These are phyloP conservation scores for Cystobasidiaceae sp. DNA, from an alignment of 1,284 basidiomycete genomes.

Conservation along the genomic window DNA sequence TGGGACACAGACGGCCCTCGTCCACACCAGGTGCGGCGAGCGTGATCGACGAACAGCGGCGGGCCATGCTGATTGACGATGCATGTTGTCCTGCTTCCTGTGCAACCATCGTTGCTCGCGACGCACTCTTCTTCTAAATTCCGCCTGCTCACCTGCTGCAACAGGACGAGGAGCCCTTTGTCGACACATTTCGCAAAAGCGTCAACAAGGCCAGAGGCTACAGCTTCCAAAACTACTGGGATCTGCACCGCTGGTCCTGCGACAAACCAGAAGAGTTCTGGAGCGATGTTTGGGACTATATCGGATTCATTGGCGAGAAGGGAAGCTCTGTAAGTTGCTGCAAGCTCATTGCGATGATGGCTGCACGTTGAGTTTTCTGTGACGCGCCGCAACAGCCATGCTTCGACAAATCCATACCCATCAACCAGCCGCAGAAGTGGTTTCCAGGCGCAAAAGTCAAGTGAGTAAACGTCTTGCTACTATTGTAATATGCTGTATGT, in stretches of 20 bases:
- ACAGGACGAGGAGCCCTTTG: conserved; percentile 20
- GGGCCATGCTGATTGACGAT: too few species aligned
- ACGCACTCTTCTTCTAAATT: too few species aligned
- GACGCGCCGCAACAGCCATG: too few species aligned
- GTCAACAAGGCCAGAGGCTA: conserved; percentile 14
- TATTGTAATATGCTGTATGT: too few species aligned
- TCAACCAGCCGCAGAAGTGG: conserved; percentile 23
- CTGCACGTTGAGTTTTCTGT: too few species aligned
- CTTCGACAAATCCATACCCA: conserved; percentile 16
- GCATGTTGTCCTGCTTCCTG: too few species aligned
- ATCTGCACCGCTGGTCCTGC: conserved; percentile 16
- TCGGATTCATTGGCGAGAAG: conserved; percentile 16
- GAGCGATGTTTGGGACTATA: conserved; percentile 26
- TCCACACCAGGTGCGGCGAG: conserved; percentile 5
- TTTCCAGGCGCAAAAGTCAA: conserved; percentile 25
- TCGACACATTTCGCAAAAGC: conserved; percentile 14
- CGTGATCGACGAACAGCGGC: too few species aligned
- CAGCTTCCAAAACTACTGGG: conserved; percentile 17
- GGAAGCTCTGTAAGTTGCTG: conserved; percentile 13
- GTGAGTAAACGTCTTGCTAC: too few species aligned
- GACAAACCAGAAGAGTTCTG: conserved; percentile 23
- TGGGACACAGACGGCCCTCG: conserved; percentile 10
- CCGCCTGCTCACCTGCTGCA: neutral
- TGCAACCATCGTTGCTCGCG: too few species aligned
- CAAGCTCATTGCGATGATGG: too few species aligned